Conservation (phyloP, 2,329 filamentous ascomycete species). For the Colletotrichum filicis region DNA sequence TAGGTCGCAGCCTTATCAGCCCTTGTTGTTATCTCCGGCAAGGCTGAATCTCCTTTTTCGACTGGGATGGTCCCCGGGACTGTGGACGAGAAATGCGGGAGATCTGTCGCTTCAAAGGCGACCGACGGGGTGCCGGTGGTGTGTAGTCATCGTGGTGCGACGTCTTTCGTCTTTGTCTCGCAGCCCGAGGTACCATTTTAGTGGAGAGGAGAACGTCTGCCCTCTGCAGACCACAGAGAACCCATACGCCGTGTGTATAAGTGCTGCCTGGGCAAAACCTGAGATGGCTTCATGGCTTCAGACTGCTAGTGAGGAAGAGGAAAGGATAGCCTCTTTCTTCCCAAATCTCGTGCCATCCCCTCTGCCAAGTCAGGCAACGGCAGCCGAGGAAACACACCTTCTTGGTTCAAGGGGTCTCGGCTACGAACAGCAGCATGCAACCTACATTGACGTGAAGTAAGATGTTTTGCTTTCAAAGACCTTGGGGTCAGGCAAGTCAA, state of each 20-base stretch:
- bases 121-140: neutral
- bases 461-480: neutral
- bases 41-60: slow-evolving; percentile 18
- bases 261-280: slow-evolving; percentile 5
- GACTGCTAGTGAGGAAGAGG: neutral
- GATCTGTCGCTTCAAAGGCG: slow-evolving; percentile 26
- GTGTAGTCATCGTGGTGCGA: slow-evolving; percentile 17
- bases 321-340: neutral
- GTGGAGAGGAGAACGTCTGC: slow-evolving; percentile 12
- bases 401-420: neutral
- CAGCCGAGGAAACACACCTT: neutral
- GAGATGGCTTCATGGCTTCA: neutral
- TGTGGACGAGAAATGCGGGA: slow-evolving; percentile 2
- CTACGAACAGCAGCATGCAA: slow-evolving; percentile 2
- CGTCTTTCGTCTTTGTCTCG: slow-evolving; percentile 17
- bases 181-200: neutral
- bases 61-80: slow-evolving; percentile 18
- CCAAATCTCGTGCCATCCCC: neutral
- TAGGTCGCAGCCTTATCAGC: neutral
- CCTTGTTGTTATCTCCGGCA: slow-evolving; percentile 9
- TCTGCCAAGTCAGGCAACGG: neutral
- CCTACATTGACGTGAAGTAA: neutral
- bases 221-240: neutral
- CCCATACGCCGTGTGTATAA: slow-evolving; percentile 9
- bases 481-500: neutral